A percentile compares a stretch with the other conserved stretches of the same genome.
Evolutionary conservation across 495 filamentous ascomycete genomes (phyloP).

Genomic region (Jackrogersella minutella): DNA sequence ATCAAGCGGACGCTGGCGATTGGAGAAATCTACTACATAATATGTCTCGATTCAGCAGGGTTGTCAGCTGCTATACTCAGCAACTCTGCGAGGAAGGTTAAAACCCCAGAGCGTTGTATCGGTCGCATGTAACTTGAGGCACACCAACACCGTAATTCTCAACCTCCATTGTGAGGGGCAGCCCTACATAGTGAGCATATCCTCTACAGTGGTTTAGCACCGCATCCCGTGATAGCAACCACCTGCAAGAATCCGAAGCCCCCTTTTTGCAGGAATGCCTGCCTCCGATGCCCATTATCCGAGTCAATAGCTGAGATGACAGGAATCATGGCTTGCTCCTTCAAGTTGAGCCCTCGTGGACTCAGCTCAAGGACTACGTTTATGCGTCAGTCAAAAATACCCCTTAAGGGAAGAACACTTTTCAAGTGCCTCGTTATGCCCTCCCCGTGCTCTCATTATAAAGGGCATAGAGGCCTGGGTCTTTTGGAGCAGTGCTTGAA

Average conservation of each 20-base stretch:
- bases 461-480: too few species aligned
- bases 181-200: neutral
- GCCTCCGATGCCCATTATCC: neutral
- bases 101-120: neutral
- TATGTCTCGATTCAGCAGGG: neutral
- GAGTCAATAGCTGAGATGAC: neutral
- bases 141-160: constrained; percentile 1
- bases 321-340: constrained; percentile 21
- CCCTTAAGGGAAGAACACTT: neutral
- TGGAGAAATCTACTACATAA: neutral
- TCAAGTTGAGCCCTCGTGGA: constrained; percentile 4
- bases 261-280: neutral
- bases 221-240: constrained; percentile 5
- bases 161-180: constrained; percentile 3
- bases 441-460: neutral
- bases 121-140: constrained; percentile 10
- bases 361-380: neutral
- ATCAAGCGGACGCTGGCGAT: neutral
- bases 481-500: neutral
- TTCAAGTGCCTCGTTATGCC: neutral
- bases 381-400: constrained; percentile 4
- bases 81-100: neutral
- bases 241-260: constrained; percentile 9
- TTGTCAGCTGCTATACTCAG: constrained; percentile 20
- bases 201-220: neutral